Conservation (phyloP, 1,139 yeast genomes). For the Magnusiomyces tetraspermus region DNA sequence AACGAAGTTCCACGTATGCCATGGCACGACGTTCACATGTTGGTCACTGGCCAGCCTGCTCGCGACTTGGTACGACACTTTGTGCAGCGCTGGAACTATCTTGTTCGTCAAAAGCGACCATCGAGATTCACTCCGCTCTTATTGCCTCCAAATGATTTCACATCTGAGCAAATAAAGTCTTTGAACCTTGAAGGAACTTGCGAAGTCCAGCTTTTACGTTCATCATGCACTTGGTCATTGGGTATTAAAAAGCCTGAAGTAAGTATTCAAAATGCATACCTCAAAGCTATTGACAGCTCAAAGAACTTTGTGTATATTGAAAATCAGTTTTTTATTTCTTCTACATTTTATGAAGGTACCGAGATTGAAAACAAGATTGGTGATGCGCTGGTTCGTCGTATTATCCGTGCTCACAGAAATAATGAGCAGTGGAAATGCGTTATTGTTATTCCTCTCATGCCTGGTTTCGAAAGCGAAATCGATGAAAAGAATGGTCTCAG, state of each 20-base stretch:
- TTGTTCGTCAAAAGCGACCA: constrained; percentile 86
- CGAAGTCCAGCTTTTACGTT: constrained; percentile 80
- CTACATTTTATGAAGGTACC: constrained; percentile 78
- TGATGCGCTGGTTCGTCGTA: constrained; percentile 91
- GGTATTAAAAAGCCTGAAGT: constrained; percentile 80
- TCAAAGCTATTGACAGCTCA: constrained; percentile 81
- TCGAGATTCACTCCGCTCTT: constrained; percentile 86
- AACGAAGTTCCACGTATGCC: constrained; percentile 86
- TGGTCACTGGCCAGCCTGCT: constrained; percentile 91
- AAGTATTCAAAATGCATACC: constrained; percentile 86
- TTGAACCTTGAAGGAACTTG: constrained; percentile 76
- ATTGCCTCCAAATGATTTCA: constrained; percentile 84
- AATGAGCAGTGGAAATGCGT: constrained; percentile 82
- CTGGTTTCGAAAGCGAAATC: constrained; percentile 92
- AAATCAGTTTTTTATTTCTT: constrained; percentile 85
- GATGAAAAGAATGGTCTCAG: constrained; percentile 92
- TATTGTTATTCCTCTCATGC: constrained; percentile 89
- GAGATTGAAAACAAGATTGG: constrained; percentile 85
- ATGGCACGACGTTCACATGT: constrained; percentile 99
- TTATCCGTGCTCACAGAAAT: constrained; percentile 74
- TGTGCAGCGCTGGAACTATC: constrained; percentile 95
- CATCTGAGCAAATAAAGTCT: constrained; percentile 55
- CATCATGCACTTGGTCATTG: constrained; percentile 87
- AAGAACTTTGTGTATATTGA: constrained; percentile 92
- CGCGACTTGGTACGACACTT: constrained; percentile 89